Base-by-base conservation (phyloP, 768 basidiomycete species). In the Lentinula guzmanii region DNA sequence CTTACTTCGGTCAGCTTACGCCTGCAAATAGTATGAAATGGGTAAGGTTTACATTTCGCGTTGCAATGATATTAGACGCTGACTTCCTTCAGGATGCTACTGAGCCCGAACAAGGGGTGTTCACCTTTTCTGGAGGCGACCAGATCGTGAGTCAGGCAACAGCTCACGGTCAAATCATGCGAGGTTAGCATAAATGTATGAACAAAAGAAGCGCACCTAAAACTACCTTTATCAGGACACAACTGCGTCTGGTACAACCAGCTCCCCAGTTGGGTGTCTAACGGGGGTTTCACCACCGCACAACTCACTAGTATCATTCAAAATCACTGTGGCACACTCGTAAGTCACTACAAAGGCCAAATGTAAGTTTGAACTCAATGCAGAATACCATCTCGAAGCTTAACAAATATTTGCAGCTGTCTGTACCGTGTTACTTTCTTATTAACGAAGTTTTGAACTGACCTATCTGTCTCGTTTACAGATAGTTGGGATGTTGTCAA, bases 401-500 rank as follows among this genome's bases (percentile, higher is more conserved):
- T 39, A 39, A 39, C 16, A 39, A n/a, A 52, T 34, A 13, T n/a
- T 28, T 34, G 33, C 24, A 33, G 35, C 24, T 50, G 31, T 37
- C 16, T 35, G 33, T 50, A 31, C 43, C 10, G 8, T 28, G 8
- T 10, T 5, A 4, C 24, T 61, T 42, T 18, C 28, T 61, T 51
- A 11, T 8, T 51, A 16, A 3, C 3, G 37, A 31, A 31, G 18
- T n/a, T 58, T 5, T 7, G 31, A 48, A 39, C 15, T 53, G 46
- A 52, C 10, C 16, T 42, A 18, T 15, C 13, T 28, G 8, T 43
- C 41, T 45, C 33, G 28, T 9, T 43, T 37, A 60, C 42, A 79
- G 79, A 79, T 64, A 70, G 75, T 39, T 82, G 79, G 81, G 82
- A 84, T 66, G 82, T 83, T 41, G 70, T 84, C 58, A 85, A 84